Evolutionary conservation across 2,329 filamentous ascomycete genomes (phyloP).

Genomic region (Penicillium sp.): DNA sequence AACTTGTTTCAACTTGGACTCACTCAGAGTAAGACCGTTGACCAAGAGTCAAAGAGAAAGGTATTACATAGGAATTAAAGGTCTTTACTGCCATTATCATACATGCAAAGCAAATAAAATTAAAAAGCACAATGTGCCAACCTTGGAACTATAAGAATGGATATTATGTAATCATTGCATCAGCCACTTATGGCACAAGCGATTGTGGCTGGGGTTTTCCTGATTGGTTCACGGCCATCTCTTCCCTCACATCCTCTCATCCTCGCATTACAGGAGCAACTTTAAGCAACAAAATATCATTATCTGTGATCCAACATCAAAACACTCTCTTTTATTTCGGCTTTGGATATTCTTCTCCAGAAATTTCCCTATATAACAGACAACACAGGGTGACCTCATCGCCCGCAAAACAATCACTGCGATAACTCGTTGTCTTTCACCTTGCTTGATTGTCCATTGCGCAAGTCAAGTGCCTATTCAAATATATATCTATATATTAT

Average conservation of each 20-base stretch:
- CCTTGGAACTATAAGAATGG: neutral
- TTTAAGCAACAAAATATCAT: neutral
- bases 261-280: neutral
- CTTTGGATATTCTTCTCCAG: neutral
- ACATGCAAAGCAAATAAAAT: neutral
- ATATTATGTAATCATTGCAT: neutral
- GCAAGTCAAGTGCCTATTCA: neutral
- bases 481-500: neutral
- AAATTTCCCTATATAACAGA: neutral
- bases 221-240: slow-evolving; percentile 6
- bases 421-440: neutral
- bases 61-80: neutral
- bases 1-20: slow-evolving; percentile 2
- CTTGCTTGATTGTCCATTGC: neutral
- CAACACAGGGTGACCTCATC: neutral
- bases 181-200: neutral
- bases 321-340: neutral
- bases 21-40: neutral
- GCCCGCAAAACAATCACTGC: neutral
- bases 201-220: neutral
- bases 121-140: neutral
- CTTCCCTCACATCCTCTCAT: slow-evolving; percentile 3
- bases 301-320: neutral
- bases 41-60: neutral
- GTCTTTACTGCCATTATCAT: neutral